phyloP scores from a whole-genome alignment of 176 grass and related monocot genomes.

The Oryza brachyantha region DNA sequence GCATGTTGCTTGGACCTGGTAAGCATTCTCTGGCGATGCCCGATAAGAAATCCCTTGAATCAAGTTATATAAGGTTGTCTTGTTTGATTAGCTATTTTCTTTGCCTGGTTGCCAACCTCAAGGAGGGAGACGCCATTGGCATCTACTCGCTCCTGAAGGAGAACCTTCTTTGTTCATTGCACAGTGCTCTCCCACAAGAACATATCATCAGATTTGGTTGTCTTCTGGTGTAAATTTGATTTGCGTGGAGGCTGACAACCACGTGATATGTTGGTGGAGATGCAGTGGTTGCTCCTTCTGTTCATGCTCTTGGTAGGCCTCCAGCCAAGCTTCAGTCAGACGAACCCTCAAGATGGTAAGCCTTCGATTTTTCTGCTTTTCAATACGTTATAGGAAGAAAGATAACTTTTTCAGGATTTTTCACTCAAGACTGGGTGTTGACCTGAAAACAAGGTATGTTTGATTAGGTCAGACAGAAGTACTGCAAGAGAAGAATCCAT shows the following conservation, averaged over 20 bases:
- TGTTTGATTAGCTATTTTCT: slow-evolving; percentile 11
- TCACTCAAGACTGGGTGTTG: not conserved
- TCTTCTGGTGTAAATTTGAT: not conserved
- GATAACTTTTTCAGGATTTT: not conserved
- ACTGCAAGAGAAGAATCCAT: not conserved
- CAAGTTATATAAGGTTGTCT: slow-evolving; percentile 20
- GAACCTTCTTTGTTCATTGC: not conserved
- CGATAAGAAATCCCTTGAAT: slow-evolving; percentile 8
- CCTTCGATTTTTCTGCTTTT: slow-evolving; percentile 5
- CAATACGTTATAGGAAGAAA: slow-evolving; percentile 6
- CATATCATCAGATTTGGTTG: not conserved
- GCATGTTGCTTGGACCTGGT: slow-evolving; percentile 32
- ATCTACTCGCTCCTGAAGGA: slow-evolving; percentile 13
- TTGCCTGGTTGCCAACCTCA: slow-evolving; percentile 29
- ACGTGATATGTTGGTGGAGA: not conserved
- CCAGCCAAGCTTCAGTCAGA: slow-evolving; percentile 36
- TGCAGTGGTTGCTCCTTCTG: slow-evolving; percentile 45
- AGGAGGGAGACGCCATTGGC: not conserved
- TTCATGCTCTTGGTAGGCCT: slow-evolving; percentile 47
- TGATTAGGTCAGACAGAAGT: slow-evolving; percentile 10
- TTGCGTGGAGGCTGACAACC: not conserved
- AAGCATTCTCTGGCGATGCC: not conserved
- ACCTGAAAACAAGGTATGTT: slow-evolving; percentile 10
- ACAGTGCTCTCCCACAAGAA: slow-evolving; percentile 16
- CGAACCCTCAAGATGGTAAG: slow-evolving; percentile 82